phyloP scores from a whole-genome alignment of 2,329 filamentous ascomycete species.

The Epichloe brachyelytri region DNA sequence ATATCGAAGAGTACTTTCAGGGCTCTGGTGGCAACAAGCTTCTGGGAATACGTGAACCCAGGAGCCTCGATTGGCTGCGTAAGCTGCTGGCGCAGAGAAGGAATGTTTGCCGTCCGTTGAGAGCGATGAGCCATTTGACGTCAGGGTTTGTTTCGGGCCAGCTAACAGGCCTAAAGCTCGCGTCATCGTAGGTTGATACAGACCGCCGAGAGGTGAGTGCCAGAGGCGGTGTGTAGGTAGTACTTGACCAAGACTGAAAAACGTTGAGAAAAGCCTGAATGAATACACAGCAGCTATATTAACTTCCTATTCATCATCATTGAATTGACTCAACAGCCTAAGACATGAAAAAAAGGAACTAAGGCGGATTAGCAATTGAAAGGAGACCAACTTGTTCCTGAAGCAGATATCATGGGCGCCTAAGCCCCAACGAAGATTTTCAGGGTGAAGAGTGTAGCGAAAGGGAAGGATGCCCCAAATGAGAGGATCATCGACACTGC shows the following conservation, averaged over 20 bases:
- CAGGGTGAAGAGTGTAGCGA: constrained; percentile 55
- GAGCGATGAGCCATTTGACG: constrained; percentile 35
- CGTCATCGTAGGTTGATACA: constrained; percentile 80
- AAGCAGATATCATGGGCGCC: constrained; percentile 96
- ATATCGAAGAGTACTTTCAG: constrained; percentile 70
- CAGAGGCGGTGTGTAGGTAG: constrained; percentile 74
- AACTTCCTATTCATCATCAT: not conserved
- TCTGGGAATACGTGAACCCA: constrained; percentile 98
- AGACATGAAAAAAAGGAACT: not conserved
- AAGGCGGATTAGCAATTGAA: not conserved
- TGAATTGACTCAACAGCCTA: not conserved
- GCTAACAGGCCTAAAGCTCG: constrained; percentile 79
- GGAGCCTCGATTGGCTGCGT: constrained; percentile 52
- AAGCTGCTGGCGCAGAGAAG: constrained; percentile 60
- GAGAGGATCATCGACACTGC: constrained; percentile 81
- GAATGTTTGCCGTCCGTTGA: constrained; percentile 53
- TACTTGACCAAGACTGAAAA: constrained; percentile 84
- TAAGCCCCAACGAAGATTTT: constrained; percentile 75
- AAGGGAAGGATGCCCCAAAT: constrained; percentile 84
- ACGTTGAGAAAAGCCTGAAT: constrained; percentile 51
- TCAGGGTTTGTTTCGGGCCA: constrained; percentile 35
- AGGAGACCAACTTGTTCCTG: constrained; percentile 53
- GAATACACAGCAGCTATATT: constrained; percentile 1
- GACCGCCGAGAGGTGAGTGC: constrained; percentile 68
- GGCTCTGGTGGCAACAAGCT: constrained; percentile 82